Evolutionary conservation across 176 grass and related monocot genomes (phyloP).

Genomic region (Paspalum notatum): DNA sequence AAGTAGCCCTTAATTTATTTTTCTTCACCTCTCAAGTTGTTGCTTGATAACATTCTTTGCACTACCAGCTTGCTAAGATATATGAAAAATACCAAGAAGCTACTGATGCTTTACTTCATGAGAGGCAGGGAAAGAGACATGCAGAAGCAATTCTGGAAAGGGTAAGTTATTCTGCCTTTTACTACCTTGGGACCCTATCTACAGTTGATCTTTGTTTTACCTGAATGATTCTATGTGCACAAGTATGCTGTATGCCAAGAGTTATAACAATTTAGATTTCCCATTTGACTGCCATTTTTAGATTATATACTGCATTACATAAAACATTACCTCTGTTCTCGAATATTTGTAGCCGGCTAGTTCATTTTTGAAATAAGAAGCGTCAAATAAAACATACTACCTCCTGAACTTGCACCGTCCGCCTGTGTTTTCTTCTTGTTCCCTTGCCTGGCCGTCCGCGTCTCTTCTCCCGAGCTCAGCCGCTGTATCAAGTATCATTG

Average conservation of each 20-base stretch:
- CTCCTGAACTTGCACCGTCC: too few relatives aligned
- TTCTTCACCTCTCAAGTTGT: slow-evolving; percentile 33
- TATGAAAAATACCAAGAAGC: slow-evolving; percentile 99
- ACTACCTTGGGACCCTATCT: neutral
- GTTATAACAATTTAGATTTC: neutral
- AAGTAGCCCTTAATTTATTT: neutral
- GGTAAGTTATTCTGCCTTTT: slow-evolving; percentile 51
- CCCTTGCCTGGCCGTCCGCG: too few relatives aligned
- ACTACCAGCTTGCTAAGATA: slow-evolving; percentile 87
- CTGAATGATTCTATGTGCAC: neutral
- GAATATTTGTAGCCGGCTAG: too few relatives aligned
- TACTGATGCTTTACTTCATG: slow-evolving; percentile 89
- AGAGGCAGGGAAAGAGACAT: slow-evolving; percentile 83
- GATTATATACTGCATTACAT: neutral
- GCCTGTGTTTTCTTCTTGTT: too few relatives aligned
- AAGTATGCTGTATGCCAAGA: neutral
- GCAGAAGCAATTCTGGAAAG: slow-evolving; percentile 93
- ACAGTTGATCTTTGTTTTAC: slow-evolving; percentile 6
- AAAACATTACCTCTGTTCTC: neutral
- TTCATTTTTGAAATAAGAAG: too few relatives aligned
- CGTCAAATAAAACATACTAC: too few relatives aligned
- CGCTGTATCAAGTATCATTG: too few relatives aligned
- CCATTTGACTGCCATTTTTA: neutral
- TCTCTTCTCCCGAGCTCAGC: too few relatives aligned
- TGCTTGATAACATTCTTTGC: slow-evolving; percentile 36